Evolutionary conservation across 2,329 filamentous ascomycete species (phyloP), one percentile per base, ranked within the genome.

Genomic region (Penicillium sp.): DNA sequence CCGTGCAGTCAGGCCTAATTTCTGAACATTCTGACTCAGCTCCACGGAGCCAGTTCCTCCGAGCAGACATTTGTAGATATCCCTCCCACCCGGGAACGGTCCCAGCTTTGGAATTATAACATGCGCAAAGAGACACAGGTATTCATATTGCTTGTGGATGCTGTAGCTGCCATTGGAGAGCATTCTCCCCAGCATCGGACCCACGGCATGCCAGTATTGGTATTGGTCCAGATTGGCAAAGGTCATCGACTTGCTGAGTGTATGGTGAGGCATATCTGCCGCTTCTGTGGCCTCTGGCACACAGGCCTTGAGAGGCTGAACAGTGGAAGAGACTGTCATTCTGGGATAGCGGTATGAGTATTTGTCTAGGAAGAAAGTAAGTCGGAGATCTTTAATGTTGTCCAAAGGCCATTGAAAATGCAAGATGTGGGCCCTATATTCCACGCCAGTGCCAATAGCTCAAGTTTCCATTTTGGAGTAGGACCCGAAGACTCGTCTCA

Each of bases 11-110:
- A 26, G 22, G 2, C 24, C 39, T 2, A 6, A 6, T 33, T 31
- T 41, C 13, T 47, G 47, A n/a, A 54, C 48, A 26, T 54, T 56
- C 22, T 56, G 53, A 22, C 53, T 56, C 10, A 54, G 46, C 24
- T 54, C 52, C 10, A 52, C 35, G 7, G 49, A 43, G 13, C 45
- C 52, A 2, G 42, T 41, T 15, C 52, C 52, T 3, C 49, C 49
- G 6, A 52, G 45, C 6, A 54, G 22, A 29, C 42, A 47, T n/a
- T 34, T 41, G 35, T 52, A 54, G 8, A 45, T 39, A 2, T 48
- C 35, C 13, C 37, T 41, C 2, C 37, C 28, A 4, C 28, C 38
- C 0, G 52, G 52, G 19, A 53, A 53, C 4, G 52, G 44, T 1
- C 53, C 51, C 10, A 55, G 26, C 9, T 42, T 43, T 5, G 53